Base-by-base conservation (phyloP, 352 stramenopile species). In the Globisporangium emineosum region DNA sequence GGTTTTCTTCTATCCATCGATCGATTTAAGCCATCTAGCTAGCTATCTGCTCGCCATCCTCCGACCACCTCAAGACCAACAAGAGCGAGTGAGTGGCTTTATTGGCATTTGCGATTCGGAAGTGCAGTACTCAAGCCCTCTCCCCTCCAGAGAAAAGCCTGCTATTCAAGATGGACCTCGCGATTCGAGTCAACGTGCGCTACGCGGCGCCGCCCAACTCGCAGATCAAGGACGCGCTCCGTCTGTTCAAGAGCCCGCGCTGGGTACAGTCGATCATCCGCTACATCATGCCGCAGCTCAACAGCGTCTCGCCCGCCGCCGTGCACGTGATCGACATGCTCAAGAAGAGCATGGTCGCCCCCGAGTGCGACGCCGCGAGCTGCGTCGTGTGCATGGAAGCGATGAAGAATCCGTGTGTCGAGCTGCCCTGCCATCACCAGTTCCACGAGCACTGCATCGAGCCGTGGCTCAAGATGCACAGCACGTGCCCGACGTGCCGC, bases 201-300 rank as follows among this genome's bases (percentile, higher is more conserved):
- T 96, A 96, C 69, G 82, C 85, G 12, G 85, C 87, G 59, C 87
- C 87, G 35, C 78, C 78, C 61, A 86, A 96, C 68, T 94, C 87
- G 52, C 83, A 93, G 73, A 93, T 94, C 70, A 94, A 96, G 67
- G 87, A 96, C 73, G 87, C 82, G 57, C 67, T 96, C 57, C 72
- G 81, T 9, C 72, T 96, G 35, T 96, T 96, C 75, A 96, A 96
- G 82, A 94, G 85, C 65, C 77, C 85, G 64, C 87, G 87, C 40
- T 96, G 87, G 87, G 87, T 96, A 45, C 85, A 93, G 65, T 93
- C 83, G n/a, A 94, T 96, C 69, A 94, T 96, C 60, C 87, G 82
- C 17, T 93, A 94, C 76, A 96, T 96, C 64, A 90, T 96, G 68
- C 87, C 87, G 47, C 87, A 96, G 68, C 83, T 96, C 59, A 85